Percentiles rank a stretch among this genome's conserved stretches.
These are phyloP conservation scores for Leptoxyphium fumago DNA, from an alignment of 2,329 filamentous ascomycete species.

Conservation along the genomic window DNA sequence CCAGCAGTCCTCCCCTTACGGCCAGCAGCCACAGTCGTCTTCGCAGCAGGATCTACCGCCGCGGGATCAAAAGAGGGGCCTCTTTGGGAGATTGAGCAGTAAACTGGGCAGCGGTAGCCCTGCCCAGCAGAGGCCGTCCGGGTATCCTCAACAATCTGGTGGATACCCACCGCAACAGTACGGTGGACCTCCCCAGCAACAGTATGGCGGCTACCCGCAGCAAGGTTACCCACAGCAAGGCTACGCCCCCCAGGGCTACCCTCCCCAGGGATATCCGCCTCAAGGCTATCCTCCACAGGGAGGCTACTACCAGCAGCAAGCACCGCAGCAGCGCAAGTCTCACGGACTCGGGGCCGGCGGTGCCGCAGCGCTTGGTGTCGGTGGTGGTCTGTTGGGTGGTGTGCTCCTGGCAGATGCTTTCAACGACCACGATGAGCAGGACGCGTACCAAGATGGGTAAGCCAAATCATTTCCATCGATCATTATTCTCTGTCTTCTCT, in stretches of 20 bases:
- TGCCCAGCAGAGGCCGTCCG: constrained; percentile 7
- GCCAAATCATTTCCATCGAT: constrained; percentile 7
- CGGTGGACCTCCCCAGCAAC: constrained; percentile 21
- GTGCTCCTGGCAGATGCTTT: constrained; percentile 55
- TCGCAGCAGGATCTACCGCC: constrained; percentile 10
- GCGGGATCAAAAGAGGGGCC: constrained; percentile 23
- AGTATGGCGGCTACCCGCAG: constrained; percentile 11
- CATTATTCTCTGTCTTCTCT: too few species aligned
- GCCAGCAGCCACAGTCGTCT: constrained; percentile 1
- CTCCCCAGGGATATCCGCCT: neutral
- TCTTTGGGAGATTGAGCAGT: constrained; percentile 39
- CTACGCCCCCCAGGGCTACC: neutral
- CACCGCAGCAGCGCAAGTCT: constrained; percentile 15
- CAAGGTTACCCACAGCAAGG: constrained; percentile 3
- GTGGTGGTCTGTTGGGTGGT: constrained; percentile 69
- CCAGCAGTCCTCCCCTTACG: neutral
- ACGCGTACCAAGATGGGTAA: constrained; percentile 36
- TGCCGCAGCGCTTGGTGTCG: constrained; percentile 62
- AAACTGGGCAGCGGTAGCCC: constrained; percentile 23
- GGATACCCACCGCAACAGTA: constrained; percentile 17
- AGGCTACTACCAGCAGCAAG: constrained; percentile 23
- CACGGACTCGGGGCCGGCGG: constrained; percentile 53
- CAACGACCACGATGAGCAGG: constrained; percentile 40
- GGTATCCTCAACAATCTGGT: constrained; percentile 19
- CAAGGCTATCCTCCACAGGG: constrained; percentile 14